Evolutionary conservation across 805 yeast species (phyloP).

Genomic region (Novakomyces olei): DNA sequence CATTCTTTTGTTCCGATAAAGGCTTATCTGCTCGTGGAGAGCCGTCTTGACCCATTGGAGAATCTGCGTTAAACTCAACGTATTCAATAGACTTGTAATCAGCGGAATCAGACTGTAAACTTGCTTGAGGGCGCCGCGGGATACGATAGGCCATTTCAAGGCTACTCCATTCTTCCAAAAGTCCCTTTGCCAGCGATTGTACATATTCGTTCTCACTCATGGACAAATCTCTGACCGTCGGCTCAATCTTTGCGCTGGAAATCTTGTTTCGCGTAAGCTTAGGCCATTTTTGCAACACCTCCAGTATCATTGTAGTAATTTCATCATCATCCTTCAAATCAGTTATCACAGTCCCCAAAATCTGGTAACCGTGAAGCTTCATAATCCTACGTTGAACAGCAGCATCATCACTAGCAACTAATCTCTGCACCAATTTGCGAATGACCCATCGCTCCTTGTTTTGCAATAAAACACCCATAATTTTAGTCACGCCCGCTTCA

Average conservation of each 20-base stretch:
- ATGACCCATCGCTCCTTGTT: slow-evolving; percentile 45
- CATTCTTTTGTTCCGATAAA: too few relatives aligned
- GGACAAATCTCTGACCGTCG: slow-evolving; percentile 27
- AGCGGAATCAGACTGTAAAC: not conserved
- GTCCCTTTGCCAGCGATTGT: slow-evolving; percentile 19
- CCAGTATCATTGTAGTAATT: slow-evolving; percentile 28
- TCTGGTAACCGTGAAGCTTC: slow-evolving; percentile 68
- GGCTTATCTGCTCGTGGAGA: not conserved
- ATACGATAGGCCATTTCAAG: slow-evolving; percentile 70
- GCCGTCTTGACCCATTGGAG: not conserved
- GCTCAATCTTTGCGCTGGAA: slow-evolving; percentile 49
- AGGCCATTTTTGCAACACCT: slow-evolving; percentile 43
- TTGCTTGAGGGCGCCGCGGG: slow-evolving; percentile 27
- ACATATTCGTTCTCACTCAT: slow-evolving; percentile 15
- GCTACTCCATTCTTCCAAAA: slow-evolving; percentile 47
- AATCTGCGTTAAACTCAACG: not conserved
- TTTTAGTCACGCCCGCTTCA: slow-evolving; percentile 45
- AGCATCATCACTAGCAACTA: slow-evolving; percentile 28
- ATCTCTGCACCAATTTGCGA: slow-evolving; percentile 43
- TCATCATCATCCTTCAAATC: slow-evolving; percentile 21
- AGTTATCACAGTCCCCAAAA: slow-evolving; percentile 38
- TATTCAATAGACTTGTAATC: not conserved
- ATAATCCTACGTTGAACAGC: slow-evolving; percentile 37
- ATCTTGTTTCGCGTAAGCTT: slow-evolving; percentile 57
- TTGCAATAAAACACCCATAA: slow-evolving; percentile 64